Conservation (phyloP, 2,329 filamentous ascomycete species). For the Pseudogymnoascus sp. region DNA sequence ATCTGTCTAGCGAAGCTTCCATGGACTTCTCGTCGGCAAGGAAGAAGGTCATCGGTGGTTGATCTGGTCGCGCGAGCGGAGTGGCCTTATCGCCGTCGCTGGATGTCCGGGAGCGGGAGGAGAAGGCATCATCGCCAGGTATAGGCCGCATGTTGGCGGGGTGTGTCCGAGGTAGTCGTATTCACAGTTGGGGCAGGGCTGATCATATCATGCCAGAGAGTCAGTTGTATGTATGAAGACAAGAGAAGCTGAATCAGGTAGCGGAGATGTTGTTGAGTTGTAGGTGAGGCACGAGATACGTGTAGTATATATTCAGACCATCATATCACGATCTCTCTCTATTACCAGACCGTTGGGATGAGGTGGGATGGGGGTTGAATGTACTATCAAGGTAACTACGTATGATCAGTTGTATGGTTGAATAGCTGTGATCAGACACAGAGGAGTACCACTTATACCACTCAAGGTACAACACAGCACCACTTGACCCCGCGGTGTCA, state of each 20-base stretch:
- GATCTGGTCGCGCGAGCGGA: conserved; percentile 31
- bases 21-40: conserved; percentile 46
- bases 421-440: not conserved
- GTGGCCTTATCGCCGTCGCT: conserved; percentile 34
- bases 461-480: conserved; percentile 8
- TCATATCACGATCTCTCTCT: not conserved
- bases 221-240: not conserved
- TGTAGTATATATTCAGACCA: conserved; percentile 1
- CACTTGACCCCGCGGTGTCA: conserved; percentile 9
- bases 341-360: conserved; percentile 7
- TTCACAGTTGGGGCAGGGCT: not conserved
- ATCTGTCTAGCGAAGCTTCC: conserved; percentile 35
- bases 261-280: not conserved
- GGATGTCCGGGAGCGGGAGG: conserved; percentile 35
- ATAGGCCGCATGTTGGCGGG: conserved; percentile 39
- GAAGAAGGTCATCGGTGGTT: conserved; percentile 44
- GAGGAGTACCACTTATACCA: conserved; percentile 5
- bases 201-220: conserved; percentile 8
- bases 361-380: not conserved
- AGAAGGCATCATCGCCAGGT: conserved; percentile 39
- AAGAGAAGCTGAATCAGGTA: not conserved
- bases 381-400: conserved; percentile 5
- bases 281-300: not conserved
- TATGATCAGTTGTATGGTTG: not conserved
- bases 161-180: conserved; percentile 3